These are phyloP conservation scores for Babesia caballi DNA, from an alignment of 169 alveolate species.

Conservation along the genomic window DNA sequence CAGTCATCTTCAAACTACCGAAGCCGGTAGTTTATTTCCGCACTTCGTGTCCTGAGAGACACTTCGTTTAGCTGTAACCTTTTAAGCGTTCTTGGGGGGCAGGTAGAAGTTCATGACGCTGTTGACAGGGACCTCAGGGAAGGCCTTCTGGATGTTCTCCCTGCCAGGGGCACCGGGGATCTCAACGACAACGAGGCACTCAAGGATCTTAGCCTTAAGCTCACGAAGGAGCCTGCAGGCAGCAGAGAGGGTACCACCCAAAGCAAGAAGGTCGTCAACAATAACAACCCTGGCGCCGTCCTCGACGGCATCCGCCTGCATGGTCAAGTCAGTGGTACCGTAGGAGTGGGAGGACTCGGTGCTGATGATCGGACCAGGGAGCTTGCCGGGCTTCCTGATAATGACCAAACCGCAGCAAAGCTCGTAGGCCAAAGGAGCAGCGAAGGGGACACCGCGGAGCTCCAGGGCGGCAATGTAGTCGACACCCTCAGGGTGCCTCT, in stretches of 20 bases:
- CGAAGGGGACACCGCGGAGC: slow-evolving; percentile 10
- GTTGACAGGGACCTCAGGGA: background rate
- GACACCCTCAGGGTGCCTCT: background rate
- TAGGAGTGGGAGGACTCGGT: background rate
- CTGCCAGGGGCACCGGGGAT: background rate
- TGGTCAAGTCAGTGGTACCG: background rate
- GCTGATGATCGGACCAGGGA: background rate
- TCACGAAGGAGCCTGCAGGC: background rate
- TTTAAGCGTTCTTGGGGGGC: background rate
- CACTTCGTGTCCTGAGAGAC: too few species aligned
- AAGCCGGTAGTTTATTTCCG: too few species aligned
- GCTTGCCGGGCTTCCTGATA: background rate
- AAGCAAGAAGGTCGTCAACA: background rate
- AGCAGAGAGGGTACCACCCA: background rate
- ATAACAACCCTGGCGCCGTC: background rate
- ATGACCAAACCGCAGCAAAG: background rate
- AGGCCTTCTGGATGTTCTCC: background rate
- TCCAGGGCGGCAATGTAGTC: slow-evolving; percentile 1
- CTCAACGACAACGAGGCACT: background rate
- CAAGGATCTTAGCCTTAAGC: background rate
- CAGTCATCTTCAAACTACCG: too few species aligned
- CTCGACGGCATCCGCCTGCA: background rate
- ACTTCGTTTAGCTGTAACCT: too few species aligned
- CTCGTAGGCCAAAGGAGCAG: background rate
- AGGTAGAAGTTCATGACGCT: background rate